Base-by-base conservation (phyloP, 1,284 basidiomycete species). In the Ustilago crameri region DNA sequence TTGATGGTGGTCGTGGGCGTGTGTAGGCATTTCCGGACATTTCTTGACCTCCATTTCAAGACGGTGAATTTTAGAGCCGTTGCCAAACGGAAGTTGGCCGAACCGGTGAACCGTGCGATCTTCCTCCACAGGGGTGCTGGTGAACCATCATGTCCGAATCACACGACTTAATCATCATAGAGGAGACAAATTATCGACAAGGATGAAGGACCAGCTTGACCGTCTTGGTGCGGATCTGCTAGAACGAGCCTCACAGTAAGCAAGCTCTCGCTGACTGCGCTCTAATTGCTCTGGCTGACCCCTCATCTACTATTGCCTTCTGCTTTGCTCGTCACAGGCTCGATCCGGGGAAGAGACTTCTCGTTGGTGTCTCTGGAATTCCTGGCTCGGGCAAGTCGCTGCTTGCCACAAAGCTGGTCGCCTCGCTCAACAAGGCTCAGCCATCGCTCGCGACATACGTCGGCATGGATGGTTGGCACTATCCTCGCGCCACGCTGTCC, bases 321-420 rank as follows among this genome's bases (percentile, higher is more conserved):
- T n/a, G n/a, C n/a, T 15, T 18, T 27, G 15, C 14, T 18, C 12
- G 22, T 18, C 18, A 37, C 59, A 90, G 89, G 45, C 85, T 84
- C 3, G 83, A 87, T 2, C 53, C 84, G 10, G 81, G 85, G 37
- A 79, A 85, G 3, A 88, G 92, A 17, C 85, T 93, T 27, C 84
- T 95, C 5, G 87, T 94, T 23, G 93, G 91, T 27, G 86, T 93
- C 50, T 86, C 88, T 42, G 92, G 93, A 15, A 88, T 92, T 15
- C 92, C 93, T 5, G 92, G 90, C 0, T 91, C 91, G 1, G 92
- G 93, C 10, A 95, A 95, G 85, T 89, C 91, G 0, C 88, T 90
- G 0, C 86, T 94, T 20, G 87, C 91, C 2, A 82, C 84, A 34
- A 84, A 87, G 9, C 82, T 94, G 18, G 86, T 88, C 4, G 74